These are phyloP conservation scores for Vigna mungo DNA, from an alignment of 306 rosid genomes.

Conservation along the genomic window DNA sequence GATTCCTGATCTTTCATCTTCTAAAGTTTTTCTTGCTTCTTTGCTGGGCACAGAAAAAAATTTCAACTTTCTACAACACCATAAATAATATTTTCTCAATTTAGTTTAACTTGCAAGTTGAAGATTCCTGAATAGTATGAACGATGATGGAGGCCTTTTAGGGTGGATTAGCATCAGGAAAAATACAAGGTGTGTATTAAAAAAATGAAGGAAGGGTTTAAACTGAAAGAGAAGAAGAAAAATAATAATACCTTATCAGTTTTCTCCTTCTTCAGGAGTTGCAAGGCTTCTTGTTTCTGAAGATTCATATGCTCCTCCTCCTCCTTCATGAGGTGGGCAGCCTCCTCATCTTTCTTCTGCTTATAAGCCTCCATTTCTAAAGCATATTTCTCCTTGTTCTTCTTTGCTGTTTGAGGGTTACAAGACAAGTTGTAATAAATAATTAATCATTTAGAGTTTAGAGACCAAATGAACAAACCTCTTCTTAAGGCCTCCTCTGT, in stretches of 20 bases:
- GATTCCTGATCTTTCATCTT: constrained; percentile 69
- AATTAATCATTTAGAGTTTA: no score
- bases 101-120: not conserved
- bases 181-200: not conserved
- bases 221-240: not conserved
- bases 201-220: not conserved
- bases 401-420: constrained; percentile 67
- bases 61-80: not conserved
- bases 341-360: constrained; percentile 78
- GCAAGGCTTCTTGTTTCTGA: constrained; percentile 88
- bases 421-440: no score
- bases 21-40: constrained; percentile 72
- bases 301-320: constrained; percentile 83
- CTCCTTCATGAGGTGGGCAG: constrained; percentile 66
- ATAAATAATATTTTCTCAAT: not conserved
- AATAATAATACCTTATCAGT: constrained; percentile 66
- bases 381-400: constrained; percentile 76
- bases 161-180: constrained; percentile 13
- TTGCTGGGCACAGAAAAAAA: constrained; percentile 48
- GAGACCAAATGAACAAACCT: constrained; percentile 51
- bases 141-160: constrained; percentile 82
- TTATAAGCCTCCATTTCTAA: constrained; percentile 82
- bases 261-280: constrained; percentile 87
- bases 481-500: constrained; percentile 75
- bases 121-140: constrained; percentile 66